phyloP scores from a whole-genome alignment of 352 stramenopile genomes.

The Globisporangium paddicum region DNA sequence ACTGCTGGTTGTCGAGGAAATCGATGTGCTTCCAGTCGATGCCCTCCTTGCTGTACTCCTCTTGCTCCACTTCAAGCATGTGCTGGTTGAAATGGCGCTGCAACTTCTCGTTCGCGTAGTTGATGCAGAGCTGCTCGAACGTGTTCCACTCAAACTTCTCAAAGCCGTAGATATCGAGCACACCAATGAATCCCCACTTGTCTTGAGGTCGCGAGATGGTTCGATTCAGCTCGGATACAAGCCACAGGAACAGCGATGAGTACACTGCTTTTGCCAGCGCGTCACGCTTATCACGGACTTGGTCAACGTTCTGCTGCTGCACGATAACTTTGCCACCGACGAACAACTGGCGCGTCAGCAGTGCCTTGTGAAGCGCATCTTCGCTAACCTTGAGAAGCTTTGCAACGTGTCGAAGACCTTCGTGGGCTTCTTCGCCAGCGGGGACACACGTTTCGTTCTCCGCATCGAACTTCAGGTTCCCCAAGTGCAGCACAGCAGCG shows the following conservation, averaged over 20 bases:
- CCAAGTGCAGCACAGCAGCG: slow-evolving; percentile 80
- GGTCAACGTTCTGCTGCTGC: slow-evolving; percentile 84
- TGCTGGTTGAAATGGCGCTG: slow-evolving; percentile 94
- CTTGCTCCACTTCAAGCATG: slow-evolving; percentile 96
- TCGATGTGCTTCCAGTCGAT: slow-evolving; percentile 92
- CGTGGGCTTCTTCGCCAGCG: slow-evolving; percentile 37
- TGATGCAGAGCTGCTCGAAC: slow-evolving; percentile 97
- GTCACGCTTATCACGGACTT: slow-evolving; percentile 86
- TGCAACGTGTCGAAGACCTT: slow-evolving; percentile 60
- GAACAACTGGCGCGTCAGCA: slow-evolving; percentile 83
- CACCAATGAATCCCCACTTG: slow-evolving; percentile 92
- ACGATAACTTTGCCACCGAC: slow-evolving; percentile 89
- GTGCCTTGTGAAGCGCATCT: slow-evolving; percentile 61
- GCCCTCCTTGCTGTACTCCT: slow-evolving; percentile 96
- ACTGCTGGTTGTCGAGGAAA: slow-evolving; percentile 93
- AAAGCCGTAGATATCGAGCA: slow-evolving; percentile 98
- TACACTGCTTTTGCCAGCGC: slow-evolving; percentile 92
- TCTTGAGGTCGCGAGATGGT: slow-evolving; percentile 80
- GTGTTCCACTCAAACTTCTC: slow-evolving; percentile 95
- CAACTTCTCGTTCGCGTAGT: slow-evolving; percentile 95
- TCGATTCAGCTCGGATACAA: slow-evolving; percentile 88
- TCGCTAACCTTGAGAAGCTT: slow-evolving; percentile 72
- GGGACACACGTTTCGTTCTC: slow-evolving; percentile 78
- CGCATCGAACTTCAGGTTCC: slow-evolving; percentile 82
- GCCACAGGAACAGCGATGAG: slow-evolving; percentile 88